phyloP scores from a whole-genome alignment of 1,139 yeast species.

The Candida neerlandica region DNA sequence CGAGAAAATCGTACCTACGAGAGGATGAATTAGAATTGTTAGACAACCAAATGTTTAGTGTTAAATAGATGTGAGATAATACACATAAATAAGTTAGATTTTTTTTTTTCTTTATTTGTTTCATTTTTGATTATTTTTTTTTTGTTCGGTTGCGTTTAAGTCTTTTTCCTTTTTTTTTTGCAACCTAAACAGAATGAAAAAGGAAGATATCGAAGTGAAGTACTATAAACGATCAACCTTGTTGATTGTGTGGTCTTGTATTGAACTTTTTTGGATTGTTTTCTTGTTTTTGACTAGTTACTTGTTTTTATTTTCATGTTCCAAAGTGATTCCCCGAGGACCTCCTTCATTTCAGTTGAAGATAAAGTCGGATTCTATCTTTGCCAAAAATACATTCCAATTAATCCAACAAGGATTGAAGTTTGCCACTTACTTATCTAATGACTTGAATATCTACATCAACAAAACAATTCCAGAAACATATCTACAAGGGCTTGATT shows the following conservation, averaged over 20 bases:
- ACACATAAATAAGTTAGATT: neutral
- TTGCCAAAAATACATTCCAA: slow-evolving; percentile 13
- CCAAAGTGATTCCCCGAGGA: slow-evolving; percentile 7
- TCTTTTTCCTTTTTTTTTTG: slow-evolving; percentile 4
- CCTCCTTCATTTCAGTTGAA: slow-evolving; percentile 9
- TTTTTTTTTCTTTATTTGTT: neutral
- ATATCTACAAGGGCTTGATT: slow-evolving; percentile 39
- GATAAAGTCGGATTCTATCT: slow-evolving; percentile 11
- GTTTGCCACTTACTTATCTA: slow-evolving; percentile 56
- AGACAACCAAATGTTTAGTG: slow-evolving; percentile 19
- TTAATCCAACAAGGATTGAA: slow-evolving; percentile 44
- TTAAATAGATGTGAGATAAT: slow-evolving; percentile 1
- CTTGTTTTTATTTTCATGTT: slow-evolving; percentile 8
- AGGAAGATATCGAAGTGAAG: neutral
- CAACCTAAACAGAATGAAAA: slow-evolving; percentile 4
- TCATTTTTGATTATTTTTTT: neutral
- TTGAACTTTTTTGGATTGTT: neutral
- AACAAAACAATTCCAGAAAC: slow-evolving; percentile 27
- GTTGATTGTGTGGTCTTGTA: slow-evolving; percentile 3
- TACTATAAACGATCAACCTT: neutral
- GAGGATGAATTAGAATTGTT: slow-evolving; percentile 32
- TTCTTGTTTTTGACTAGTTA: slow-evolving; percentile 3
- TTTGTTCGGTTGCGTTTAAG: neutral
- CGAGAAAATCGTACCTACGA: slow-evolving; percentile 26
- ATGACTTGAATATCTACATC: slow-evolving; percentile 45